phyloP scores from a whole-genome alignment of 2,329 filamentous ascomycete species.

The Aspergillus sp. region DNA sequence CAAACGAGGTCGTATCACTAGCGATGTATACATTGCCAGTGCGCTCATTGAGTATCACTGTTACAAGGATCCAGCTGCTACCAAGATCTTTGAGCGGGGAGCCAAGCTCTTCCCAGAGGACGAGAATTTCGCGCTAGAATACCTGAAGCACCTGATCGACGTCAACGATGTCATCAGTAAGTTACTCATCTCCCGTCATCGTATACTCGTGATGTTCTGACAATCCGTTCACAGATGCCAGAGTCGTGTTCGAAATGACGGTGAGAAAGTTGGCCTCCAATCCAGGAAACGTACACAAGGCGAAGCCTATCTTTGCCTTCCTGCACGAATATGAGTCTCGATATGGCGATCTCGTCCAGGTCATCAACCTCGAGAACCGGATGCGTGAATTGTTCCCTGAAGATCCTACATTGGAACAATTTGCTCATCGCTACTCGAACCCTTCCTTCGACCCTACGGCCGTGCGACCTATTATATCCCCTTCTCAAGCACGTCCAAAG shows the following conservation, averaged over 20 bases:
- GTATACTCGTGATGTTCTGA: no score
- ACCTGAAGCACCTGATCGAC: constrained; percentile 89
- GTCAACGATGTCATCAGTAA: constrained; percentile 91
- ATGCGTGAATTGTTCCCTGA: constrained; percentile 94
- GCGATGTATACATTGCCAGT: constrained; percentile 91
- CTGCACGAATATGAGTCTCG: constrained; percentile 95
- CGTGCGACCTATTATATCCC: constrained; percentile 80
- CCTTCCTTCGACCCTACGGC: constrained; percentile 77
- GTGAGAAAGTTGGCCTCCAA: constrained; percentile 79
- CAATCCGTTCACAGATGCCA: constrained; percentile 64
- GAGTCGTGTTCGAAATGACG: constrained; percentile 93
- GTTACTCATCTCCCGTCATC: constrained; percentile 32
- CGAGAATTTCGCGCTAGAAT: constrained; percentile 89
- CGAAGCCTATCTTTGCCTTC: constrained; percentile 83
- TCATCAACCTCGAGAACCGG: constrained; percentile 83
- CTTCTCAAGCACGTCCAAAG: constrained; percentile 72
- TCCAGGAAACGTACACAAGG: constrained; percentile 69
- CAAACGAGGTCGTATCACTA: constrained; percentile 81
- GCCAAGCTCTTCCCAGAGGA: constrained; percentile 92
- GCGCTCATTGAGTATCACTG: constrained; percentile 93
- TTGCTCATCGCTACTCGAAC: constrained; percentile 71
- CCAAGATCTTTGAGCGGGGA: constrained; percentile 94
- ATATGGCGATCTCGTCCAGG: constrained; percentile 88
- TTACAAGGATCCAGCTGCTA: constrained; percentile 89
- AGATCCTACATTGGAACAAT: constrained; percentile 73